phyloP scores from a whole-genome alignment of 345 rosid species.

The Boechera retrofracta region DNA sequence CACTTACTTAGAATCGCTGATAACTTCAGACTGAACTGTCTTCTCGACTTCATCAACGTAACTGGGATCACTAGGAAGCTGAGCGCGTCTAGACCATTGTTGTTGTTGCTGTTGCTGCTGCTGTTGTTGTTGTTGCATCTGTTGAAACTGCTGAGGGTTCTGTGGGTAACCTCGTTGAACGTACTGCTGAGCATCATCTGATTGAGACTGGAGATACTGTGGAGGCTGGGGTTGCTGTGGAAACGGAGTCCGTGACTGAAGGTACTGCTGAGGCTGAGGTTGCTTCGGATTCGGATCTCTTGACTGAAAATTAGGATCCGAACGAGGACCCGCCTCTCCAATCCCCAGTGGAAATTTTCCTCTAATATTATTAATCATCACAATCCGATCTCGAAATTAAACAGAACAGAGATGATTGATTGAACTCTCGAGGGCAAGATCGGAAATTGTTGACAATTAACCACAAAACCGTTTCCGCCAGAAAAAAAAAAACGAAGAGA shows the following conservation, averaged over 20 bases:
- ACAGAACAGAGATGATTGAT: constrained; percentile 11
- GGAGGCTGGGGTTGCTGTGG: constrained; percentile 57
- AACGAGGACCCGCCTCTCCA: constrained; percentile 57
- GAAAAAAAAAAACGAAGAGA: background rate
- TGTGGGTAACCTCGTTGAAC: constrained; percentile 39
- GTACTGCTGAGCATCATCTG: constrained; percentile 32
- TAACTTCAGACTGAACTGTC: constrained; percentile 89
- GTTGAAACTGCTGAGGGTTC: constrained; percentile 42
- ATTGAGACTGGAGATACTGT: constrained; percentile 47
- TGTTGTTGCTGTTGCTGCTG: constrained; percentile 31
- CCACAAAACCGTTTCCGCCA: constrained; percentile 6
- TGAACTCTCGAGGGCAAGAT: background rate
- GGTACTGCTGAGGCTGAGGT: constrained; percentile 43
- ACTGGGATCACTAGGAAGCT: constrained; percentile 47
- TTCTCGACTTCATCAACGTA: constrained; percentile 79
- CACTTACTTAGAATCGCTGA: constrained; percentile 66
- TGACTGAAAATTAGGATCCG: constrained; percentile 61
- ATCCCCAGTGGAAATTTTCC: constrained; percentile 79
- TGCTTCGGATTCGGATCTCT: constrained; percentile 21
- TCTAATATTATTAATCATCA: constrained; percentile 63
- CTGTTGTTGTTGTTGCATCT: constrained; percentile 30
- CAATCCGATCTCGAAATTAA: constrained; percentile 24
- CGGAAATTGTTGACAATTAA: background rate
- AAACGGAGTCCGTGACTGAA: constrained; percentile 44
- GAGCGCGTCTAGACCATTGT: constrained; percentile 62